Evolutionary conservation across 2,329 filamentous ascomycete species (phyloP).

Genomic region (Ceratocystis harringtonii): DNA sequence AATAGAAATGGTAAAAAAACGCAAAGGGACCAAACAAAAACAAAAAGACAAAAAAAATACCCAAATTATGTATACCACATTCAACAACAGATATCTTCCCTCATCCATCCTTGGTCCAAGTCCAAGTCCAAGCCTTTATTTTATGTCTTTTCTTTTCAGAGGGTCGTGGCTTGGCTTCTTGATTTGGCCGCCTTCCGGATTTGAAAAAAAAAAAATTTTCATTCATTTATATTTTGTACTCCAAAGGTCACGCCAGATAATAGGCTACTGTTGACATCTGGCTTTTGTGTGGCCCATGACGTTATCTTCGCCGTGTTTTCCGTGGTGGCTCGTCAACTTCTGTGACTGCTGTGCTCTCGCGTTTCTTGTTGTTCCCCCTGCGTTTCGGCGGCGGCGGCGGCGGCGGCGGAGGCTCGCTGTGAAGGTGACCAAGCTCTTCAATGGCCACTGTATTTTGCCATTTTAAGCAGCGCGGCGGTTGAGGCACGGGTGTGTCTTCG

Average conservation of each 20-base stretch:
- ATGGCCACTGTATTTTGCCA: slow-evolving; percentile 44
- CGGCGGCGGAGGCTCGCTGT: slow-evolving; percentile 39
- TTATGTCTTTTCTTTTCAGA: too few species aligned
- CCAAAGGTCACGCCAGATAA: not conserved
- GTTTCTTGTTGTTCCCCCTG: slow-evolving; percentile 36
- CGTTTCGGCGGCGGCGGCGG: slow-evolving; percentile 33
- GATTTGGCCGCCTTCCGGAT: too few species aligned
- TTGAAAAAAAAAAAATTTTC: not conserved
- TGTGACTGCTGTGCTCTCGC: slow-evolving; percentile 27
- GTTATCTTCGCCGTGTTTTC: slow-evolving; percentile 20
- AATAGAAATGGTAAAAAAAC: not conserved
- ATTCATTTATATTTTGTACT: slow-evolving; percentile 1
- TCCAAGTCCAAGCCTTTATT: too few species aligned
- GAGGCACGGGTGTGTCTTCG: slow-evolving; percentile 26
- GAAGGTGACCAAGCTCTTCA: slow-evolving; percentile 42
- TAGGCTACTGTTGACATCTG: not conserved
- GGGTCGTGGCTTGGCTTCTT: too few species aligned
- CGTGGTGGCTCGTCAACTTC: slow-evolving; percentile 20
- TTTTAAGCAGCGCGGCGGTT: slow-evolving; percentile 35
- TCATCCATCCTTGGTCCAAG: too few species aligned
- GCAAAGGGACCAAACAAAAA: not conserved
- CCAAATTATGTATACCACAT: too few species aligned
- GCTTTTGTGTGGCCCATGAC: not conserved
- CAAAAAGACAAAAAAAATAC: not conserved
- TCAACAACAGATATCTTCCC: too few species aligned